phyloP scores from a whole-genome alignment of 2,329 filamentous ascomycete species.

The Fusarium tuaranense region DNA sequence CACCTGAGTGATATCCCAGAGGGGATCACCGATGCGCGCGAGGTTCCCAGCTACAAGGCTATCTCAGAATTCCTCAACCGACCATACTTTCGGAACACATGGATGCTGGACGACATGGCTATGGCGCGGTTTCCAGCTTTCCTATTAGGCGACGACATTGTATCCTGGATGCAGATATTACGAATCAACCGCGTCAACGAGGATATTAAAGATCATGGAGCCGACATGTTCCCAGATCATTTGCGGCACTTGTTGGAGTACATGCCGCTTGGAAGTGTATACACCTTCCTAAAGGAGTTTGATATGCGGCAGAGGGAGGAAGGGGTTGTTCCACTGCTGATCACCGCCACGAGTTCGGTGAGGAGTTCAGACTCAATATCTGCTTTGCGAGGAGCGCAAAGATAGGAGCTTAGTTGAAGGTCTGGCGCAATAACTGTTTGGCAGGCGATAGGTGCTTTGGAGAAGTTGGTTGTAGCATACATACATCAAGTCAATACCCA shows the following conservation, averaged over 20 bases:
- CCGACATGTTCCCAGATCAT: slow-evolving; percentile 37
- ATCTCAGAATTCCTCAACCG: slow-evolving; percentile 36
- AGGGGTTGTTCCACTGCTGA: neutral
- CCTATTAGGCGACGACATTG: slow-evolving; percentile 37
- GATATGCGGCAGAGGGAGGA: slow-evolving; percentile 34
- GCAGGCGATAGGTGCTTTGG: neutral
- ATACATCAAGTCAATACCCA: neutral
- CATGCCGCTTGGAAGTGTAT: slow-evolving; percentile 38
- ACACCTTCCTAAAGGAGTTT: slow-evolving; percentile 40
- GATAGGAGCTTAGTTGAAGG: neutral
- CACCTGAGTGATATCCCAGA: slow-evolving; percentile 40
- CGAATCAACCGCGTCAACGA: slow-evolving; percentile 41
- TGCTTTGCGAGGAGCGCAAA: slow-evolving; percentile 6
- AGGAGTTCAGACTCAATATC: slow-evolving; percentile 36
- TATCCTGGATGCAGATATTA: slow-evolving; percentile 42
- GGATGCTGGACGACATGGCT: slow-evolving; percentile 41
- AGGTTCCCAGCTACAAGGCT: slow-evolving; percentile 40
- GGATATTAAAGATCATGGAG: slow-evolving; percentile 39
- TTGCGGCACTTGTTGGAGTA: slow-evolving; percentile 32
- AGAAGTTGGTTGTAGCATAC: neutral
- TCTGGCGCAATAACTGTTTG: neutral
- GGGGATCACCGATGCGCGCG: slow-evolving; percentile 34
- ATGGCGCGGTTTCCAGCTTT: slow-evolving; percentile 38
- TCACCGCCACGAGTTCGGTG: slow-evolving; percentile 33
- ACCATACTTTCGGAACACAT: slow-evolving; percentile 39